Evolutionary conservation across 768 basidiomycete species (phyloP), one percentile per base, ranked within the genome.

Genomic region (Suillus americanus): DNA sequence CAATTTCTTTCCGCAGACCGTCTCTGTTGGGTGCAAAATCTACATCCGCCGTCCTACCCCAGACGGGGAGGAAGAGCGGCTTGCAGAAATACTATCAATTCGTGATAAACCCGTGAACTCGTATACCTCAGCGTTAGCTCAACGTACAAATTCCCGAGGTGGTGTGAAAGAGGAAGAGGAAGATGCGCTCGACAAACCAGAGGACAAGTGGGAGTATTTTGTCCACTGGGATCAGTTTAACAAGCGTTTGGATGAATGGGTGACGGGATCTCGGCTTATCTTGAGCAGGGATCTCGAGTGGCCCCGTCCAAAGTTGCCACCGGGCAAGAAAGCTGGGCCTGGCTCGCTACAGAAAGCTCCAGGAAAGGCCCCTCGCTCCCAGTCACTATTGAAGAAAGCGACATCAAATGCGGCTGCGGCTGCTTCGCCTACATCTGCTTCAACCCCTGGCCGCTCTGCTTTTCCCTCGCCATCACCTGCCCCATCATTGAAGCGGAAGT

Each of bases 141-240:
- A 81, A 43, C 82, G 84, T 57, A 79, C 77, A 68, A 77, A 79
- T 56, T 73, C 79, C 16, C 79, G 80, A 46, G 71, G 77, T 43
- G 69, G 72, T 59, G 71, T 78, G 65, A 78, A 79, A 46, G 81
- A 81, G 66, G 81, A 83, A 60, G 81, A 83, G 59, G 82, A 85
- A 51, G 82, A 83, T 46, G 81, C 81, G n/a, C 68, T 72, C 25
- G 69, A 80, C 45, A 84, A 84, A 64, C 84, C 86, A 10, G 89
- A 90, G 71, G 93, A 95, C 75, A 89, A 91, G 70, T 85, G 87
- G 76, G 96, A 99, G 76, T 99, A 89, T 81, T 99, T 99, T 73
- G 94, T 99, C 23, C 97, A 99, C 73, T 99, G 97, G 90, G 95
- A 98, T 70, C 88, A 94, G 68, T 99, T 98, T 85, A 99, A 99